Evolutionary conservation across 805 yeast species (phyloP).

Genomic region (Millerozyma miso): DNA sequence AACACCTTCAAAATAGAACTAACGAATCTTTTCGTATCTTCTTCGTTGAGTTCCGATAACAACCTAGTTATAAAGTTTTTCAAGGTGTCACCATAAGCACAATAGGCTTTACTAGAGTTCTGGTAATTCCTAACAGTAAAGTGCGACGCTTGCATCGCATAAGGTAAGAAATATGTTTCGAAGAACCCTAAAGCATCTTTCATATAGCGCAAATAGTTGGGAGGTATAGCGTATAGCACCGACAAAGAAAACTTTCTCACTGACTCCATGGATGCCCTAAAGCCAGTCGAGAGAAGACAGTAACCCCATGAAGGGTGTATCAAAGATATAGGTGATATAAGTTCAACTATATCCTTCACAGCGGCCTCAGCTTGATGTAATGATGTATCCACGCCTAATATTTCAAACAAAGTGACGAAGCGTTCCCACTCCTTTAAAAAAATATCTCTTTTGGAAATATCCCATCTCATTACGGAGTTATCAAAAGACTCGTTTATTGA

Average conservation of each 20-base stretch:
- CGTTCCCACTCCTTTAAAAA: conserved; percentile 62
- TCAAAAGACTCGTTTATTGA: conserved; percentile 33
- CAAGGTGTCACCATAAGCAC: conserved; percentile 57
- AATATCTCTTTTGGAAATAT: conserved; percentile 16
- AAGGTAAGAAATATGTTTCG: conserved; percentile 50
- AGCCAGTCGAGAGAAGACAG: conserved; percentile 69
- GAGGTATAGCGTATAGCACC: conserved; percentile 50
- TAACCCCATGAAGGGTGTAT: conserved; percentile 72
- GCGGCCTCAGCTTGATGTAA: conserved; percentile 84
- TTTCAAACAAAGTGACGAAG: conserved; percentile 71
- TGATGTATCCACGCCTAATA: conserved; percentile 79
- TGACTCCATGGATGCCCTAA: conserved; percentile 71
- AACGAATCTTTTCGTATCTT: conserved; percentile 21
- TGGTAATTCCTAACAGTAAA: conserved; percentile 40
- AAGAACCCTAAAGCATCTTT: conserved; percentile 39
- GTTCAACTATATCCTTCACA: conserved; percentile 50
- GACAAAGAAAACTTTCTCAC: conserved; percentile 62
- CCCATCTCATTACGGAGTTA: conserved; percentile 43
- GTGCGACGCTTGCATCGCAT: conserved; percentile 59
- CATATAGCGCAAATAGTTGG: conserved; percentile 35
- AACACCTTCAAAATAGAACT: conserved; percentile 40
- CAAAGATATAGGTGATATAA: conserved; percentile 46
- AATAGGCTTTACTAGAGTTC: conserved; percentile 28
- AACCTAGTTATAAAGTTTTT: conserved; percentile 41
- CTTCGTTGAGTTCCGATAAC: conserved; percentile 21